Evolutionary conservation across 257 asterid genomes (phyloP).

Genomic region (Dorcoceras hygrometricum): DNA sequence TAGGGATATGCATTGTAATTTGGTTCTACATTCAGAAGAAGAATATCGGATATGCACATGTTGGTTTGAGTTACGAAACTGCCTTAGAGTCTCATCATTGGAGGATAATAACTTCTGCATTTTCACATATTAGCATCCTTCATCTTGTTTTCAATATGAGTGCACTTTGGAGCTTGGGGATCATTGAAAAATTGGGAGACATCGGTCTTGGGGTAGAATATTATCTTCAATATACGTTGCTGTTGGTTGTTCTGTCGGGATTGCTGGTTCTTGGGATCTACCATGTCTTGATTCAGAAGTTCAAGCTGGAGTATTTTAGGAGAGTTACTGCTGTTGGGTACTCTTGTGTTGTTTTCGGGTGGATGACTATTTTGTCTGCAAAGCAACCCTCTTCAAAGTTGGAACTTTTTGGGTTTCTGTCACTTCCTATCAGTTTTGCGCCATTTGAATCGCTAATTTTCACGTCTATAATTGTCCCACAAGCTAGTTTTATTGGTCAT

Average conservation of each 20-base stretch:
- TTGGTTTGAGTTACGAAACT: slow-evolving; percentile 86
- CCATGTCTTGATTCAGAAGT: slow-evolving; percentile 71
- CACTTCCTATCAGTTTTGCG: slow-evolving; percentile 92
- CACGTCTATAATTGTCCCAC: slow-evolving; percentile 92
- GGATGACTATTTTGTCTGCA: slow-evolving; percentile 92
- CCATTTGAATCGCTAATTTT: slow-evolving; percentile 92
- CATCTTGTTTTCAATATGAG: slow-evolving; percentile 95
- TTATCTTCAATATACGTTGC: slow-evolving; percentile 75
- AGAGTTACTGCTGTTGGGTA: slow-evolving; percentile 97
- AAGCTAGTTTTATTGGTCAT: slow-evolving; percentile 95
- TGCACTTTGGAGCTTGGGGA: slow-evolving; percentile 96
- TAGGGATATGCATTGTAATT: slow-evolving; percentile 69
- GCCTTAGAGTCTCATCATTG: slow-evolving; percentile 83
- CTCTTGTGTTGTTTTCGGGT: slow-evolving; percentile 97
- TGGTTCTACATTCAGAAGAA: slow-evolving; percentile 90
- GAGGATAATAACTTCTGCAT: slow-evolving; percentile 88
- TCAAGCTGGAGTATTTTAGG: slow-evolving; percentile 73
- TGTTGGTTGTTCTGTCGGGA: slow-evolving; percentile 78
- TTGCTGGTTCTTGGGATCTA: slow-evolving; percentile 73
- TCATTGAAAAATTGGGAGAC: slow-evolving; percentile 57
- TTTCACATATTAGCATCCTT: slow-evolving; percentile 86
- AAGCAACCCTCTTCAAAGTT: slow-evolving; percentile 86
- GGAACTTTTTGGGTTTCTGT: slow-evolving; percentile 88
- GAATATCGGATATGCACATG: slow-evolving; percentile 78
- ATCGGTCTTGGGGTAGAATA: slow-evolving; percentile 78